Evolutionary conservation across 257 asterid genomes (phyloP), one percentile per base, ranked within the genome.

Genomic region (Anisodus tanguticus): DNA sequence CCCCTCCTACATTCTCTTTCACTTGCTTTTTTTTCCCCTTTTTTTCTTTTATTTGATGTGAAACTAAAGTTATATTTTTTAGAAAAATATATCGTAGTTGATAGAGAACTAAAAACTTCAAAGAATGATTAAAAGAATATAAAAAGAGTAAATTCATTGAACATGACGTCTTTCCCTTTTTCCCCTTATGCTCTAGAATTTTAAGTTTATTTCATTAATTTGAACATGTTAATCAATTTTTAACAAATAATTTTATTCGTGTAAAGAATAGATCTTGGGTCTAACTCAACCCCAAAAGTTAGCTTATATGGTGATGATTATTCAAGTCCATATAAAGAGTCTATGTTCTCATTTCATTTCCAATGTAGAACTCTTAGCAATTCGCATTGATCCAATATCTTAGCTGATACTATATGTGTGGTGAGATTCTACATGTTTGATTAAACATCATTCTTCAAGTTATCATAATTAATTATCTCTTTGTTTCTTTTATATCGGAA

Each of bases 371-470:
- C 26, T 22, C 26, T 22, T 22, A 22, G 0, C 26, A 22, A 22
- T 22, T 22, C 59, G 31, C 9, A n/a, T 17, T 70, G 54, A n/a
- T 70, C 6, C 9, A 66, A 31, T 31, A 31, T 66, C 10, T 66
- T 10, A 17, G 13, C 15, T 41, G 55, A 70, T 70, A 39, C n/a
- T 43, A 72, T n/a, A 57, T 43, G 13, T 22, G 26, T 43, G 79
- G n/a, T 71, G 4, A 71, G 2, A n/a, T 71, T 22, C 17, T 43
- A n/a, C 9, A 4, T 71, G 79, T n/a, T 71, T 71, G 58, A 71
- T 71, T 37, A 71, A 71, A 72, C n/a, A 47, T 41, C 59, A 47
- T 19, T 72, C 59, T 53, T 47, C 80, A 72, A 64, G 11, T 72
- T 72, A 72, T 13, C 41, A 45, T 72, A 31, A 31, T 64, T 11